Base-by-base conservation (phyloP, 352 stramenopile genomes). In the Pythium aquatile region DNA sequence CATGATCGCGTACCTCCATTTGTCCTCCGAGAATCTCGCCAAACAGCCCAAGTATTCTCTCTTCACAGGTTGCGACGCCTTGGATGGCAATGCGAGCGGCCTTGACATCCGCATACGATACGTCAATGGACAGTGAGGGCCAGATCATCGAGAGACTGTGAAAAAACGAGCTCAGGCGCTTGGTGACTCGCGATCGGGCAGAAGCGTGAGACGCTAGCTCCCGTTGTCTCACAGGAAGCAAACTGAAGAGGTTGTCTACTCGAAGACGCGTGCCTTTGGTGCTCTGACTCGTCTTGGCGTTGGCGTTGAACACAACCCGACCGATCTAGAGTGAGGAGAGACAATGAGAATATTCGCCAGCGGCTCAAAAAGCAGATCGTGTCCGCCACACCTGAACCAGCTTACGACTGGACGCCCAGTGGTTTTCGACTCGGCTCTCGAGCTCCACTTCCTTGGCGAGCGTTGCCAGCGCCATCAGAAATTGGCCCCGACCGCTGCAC, bases 381-480 rank as follows among this genome's bases (percentile, higher is more conserved):
- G 10, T 9, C 32, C 14, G 3, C 11, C 61, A 58, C n/a, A 91
- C 83, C 68, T 87, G 46, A 29, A 91, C 76, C 32, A 88, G 58
- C 76, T 95, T 95, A 40, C 80, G 78, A 55, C 83, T 79, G 0
- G 76, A 83, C 29, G 70, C 78, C 83, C 85, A 93, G 17, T 84
- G 68, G 0, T 75, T 61, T 20, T 75, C 39, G 1, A 83, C 49
- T 9, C 83, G 75, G 51, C 79, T 93, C 69, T 92, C 83, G 37
- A 95, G 75, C 47, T 91, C 80, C 29, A 93, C 69, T 13, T 58
- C 61, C 10, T 72, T 63, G 32, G 63, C 68, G 13, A 94, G 46
- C 9, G 71, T 72, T 20, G 54, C 65, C 9, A 94, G 24, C 1
- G 81, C 72, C 35, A 72, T 58, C 5, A 95, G 66, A 70, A 81